Conservation (phyloP, 345 rosid genomes). For the Citrus glauca region DNA sequence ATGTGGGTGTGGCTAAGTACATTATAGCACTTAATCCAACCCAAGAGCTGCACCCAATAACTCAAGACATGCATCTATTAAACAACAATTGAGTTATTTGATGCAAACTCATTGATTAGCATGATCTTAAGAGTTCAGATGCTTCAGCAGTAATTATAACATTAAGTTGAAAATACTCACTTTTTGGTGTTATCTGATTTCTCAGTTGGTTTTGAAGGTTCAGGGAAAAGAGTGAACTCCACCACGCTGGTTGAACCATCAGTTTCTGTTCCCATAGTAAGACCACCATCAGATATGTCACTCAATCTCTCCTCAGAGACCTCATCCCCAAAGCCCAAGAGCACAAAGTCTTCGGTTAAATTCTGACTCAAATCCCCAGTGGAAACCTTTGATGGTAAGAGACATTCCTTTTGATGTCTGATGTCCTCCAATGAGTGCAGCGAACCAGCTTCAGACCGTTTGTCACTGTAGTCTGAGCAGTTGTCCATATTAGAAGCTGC, state of each 20-base stretch:
- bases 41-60: too few relatives aligned
- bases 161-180: constrained; percentile 36
- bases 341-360: constrained; percentile 59
- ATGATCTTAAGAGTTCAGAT: background rate
- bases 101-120: too few relatives aligned
- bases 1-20: background rate
- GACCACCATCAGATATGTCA: constrained; percentile 88
- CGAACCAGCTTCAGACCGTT: constrained; percentile 69
- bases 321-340: constrained; percentile 67
- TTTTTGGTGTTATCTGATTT: constrained; percentile 43
- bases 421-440: constrained; percentile 50
- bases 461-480: constrained; percentile 59
- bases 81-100: too few relatives aligned
- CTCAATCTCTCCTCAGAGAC: constrained; percentile 83
- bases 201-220: constrained; percentile 39
- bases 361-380: constrained; percentile 30
- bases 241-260: constrained; percentile 75
- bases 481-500: constrained; percentile 60
- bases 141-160: background rate
- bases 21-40: too few relatives aligned
- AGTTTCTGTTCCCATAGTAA: constrained; percentile 92
- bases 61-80: too few relatives aligned
- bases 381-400: constrained; percentile 36
- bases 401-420: constrained; percentile 28
- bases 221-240: constrained; percentile 80